Evolutionary conservation across 164 flowering plant species (phyloP).

Genomic region (Pachysandra terminalis): DNA sequence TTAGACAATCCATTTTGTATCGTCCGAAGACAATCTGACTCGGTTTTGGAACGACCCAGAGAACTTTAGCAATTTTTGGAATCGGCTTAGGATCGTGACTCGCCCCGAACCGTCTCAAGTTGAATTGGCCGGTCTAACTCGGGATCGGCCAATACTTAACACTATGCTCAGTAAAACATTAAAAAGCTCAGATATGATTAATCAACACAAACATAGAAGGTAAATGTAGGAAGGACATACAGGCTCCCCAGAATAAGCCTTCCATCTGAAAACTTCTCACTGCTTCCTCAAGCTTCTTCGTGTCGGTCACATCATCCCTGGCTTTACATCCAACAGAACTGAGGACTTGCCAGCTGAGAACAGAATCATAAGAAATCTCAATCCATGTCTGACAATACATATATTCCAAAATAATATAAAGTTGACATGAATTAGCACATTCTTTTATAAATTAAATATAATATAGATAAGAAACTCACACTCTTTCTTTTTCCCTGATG

Average conservation of each 20-base stretch:
- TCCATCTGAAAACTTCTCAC: slow-evolving; percentile 67
- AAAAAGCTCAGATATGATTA: too few relatives aligned
- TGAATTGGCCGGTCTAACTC: too few relatives aligned
- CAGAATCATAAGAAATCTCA: not conserved
- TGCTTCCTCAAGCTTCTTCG: slow-evolving; percentile 80
- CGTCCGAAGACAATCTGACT: too few relatives aligned
- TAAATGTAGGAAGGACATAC: slow-evolving; percentile 31
- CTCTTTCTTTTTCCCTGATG: slow-evolving; percentile 88
- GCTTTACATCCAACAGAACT: slow-evolving; percentile 77
- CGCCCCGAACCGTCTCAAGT: too few relatives aligned
- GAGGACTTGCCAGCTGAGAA: slow-evolving; percentile 91
- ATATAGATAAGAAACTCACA: slow-evolving; percentile 38
- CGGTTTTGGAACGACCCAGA: too few relatives aligned
- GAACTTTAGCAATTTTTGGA: too few relatives aligned
- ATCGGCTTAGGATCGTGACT: too few relatives aligned
- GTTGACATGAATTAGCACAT: not conserved
- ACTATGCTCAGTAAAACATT: not conserved
- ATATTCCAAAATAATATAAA: not conserved
- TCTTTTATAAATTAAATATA: too few relatives aligned
- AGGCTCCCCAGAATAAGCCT: slow-evolving; percentile 57
- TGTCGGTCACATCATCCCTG: slow-evolving; percentile 96
- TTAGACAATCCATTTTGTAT: too few relatives aligned
- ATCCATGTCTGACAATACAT: not conserved
- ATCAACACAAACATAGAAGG: not conserved
- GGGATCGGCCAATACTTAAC: too few relatives aligned